Conservation (phyloP, 768 basidiomycete genomes). For the Rhizopogon vesiculosus region DNA sequence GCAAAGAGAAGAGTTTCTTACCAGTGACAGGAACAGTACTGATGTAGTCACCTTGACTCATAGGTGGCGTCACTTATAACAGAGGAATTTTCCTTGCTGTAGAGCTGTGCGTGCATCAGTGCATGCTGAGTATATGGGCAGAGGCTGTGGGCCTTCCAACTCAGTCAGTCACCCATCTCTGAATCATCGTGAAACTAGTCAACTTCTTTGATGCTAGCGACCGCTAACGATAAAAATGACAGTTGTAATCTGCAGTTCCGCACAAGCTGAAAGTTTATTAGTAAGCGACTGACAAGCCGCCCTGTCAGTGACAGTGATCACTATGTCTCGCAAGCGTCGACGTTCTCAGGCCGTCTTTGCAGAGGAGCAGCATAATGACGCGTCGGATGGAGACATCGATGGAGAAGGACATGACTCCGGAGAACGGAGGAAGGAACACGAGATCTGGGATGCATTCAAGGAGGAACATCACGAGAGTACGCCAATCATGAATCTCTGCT, state of each 20-base stretch:
- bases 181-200: not conserved
- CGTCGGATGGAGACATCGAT: conserved; percentile 1
- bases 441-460: conserved; percentile 69
- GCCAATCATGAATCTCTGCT: conserved; percentile 6
- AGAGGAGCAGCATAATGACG: conserved; percentile 17
- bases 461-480: conserved; percentile 79
- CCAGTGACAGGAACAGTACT: no score
- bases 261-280: no score
- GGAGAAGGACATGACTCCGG: conserved; percentile 12
- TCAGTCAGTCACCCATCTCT: not conserved
- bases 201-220: no score
- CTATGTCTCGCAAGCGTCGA: conserved; percentile 40
- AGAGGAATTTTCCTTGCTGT: not conserved
- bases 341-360: conserved; percentile 36
- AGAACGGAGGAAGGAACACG: conserved; percentile 47
- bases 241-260: no score
- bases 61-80: not conserved
- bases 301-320: not conserved
- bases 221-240: no score
- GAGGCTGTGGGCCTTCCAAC: not conserved
- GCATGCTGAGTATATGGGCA: not conserved
- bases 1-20: not conserved
- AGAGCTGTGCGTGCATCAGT: no score
- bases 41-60: not conserved
- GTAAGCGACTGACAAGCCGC: no score